Percentiles rank a stretch among this genome's conserved stretches.
Conservation (phyloP, 106 monocot genomes). For the Agapanthus africanus region DNA sequence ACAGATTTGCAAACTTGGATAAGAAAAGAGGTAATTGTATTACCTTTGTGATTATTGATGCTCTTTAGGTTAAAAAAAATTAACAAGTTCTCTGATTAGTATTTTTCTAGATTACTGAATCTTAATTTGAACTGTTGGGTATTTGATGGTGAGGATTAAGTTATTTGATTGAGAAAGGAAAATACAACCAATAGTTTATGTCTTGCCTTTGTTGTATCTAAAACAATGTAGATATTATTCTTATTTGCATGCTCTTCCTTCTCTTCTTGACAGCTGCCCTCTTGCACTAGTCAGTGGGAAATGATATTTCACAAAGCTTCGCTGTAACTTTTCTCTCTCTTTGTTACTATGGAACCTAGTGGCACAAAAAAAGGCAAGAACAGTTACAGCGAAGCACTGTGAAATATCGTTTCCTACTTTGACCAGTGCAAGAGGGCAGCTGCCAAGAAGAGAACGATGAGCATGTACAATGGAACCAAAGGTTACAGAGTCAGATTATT, state of each 20-base stretch:
- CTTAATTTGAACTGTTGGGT: background rate
- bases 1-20: slow-evolving; percentile 20
- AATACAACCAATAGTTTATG: background rate
- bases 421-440: too few relatives aligned
- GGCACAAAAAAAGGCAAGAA: too few relatives aligned
- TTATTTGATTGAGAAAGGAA: background rate
- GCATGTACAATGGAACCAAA: too few relatives aligned
- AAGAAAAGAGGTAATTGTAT: slow-evolving; percentile 36
- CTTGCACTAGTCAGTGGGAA: background rate
- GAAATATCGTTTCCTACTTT: too few relatives aligned
- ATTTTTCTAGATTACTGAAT: too few relatives aligned
- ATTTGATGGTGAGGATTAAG: background rate
- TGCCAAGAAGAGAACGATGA: too few relatives aligned
- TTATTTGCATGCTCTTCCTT: background rate
- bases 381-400: too few relatives aligned
- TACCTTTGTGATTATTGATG: background rate
- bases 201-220: background rate
- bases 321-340: background rate
- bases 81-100: background rate
- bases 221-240: background rate
- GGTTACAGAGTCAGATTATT: background rate
- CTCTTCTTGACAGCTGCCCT: background rate
- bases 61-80: too few relatives aligned
- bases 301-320: background rate
- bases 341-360: too few relatives aligned